Base-by-base conservation (phyloP, 768 basidiomycete genomes). In the Lentinula edodes region DNA sequence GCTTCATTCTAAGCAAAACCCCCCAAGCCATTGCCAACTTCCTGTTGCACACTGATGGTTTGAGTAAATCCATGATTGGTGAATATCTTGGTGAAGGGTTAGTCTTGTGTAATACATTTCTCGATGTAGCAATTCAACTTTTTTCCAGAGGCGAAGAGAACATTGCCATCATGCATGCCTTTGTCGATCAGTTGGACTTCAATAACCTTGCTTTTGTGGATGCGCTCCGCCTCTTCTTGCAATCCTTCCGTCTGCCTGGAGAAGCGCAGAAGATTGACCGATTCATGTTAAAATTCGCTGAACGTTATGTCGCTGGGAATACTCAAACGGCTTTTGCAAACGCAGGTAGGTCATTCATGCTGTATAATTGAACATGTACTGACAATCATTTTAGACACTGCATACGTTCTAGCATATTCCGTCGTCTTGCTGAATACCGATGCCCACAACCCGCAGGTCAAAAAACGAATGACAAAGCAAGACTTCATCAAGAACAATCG, bases 251-350 rank as follows among this genome's bases (percentile, higher is more conserved):
- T 52, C 83, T 99, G 18, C 97, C 97, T 6, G 97, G 97, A 48
- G 97, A 99, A 74, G 80, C 94, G 0, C 97, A 99, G 73, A 98
- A 98, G 76, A 98, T 99, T 66, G 97, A 99, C 81, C 88, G 97
- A 8, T 98, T 86, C 76, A 95, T 99, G 93, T 85, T 98, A 59
- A 99, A 99, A 73, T 99, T 98, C 69, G 96, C 97, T 8, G 95
- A 98, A 72, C 85, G 95, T 39, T 99, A 94, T 72, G 94, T 98
- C 64, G 91, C 88, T 12, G 89, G 88, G 60, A 98, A 98, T 72
- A 74, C 86, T 0, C 83, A 88, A 66, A 91, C 90, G 0, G 81
- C 85, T 2, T 99, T 98, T 69, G 90, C 92, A 55, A 98, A 98
- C 73, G 97, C 97, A 68, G 95, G 92, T 92, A 63, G 59, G 88